Evolutionary conservation across 2,329 filamentous ascomycete species (phyloP), one percentile per base, ranked within the genome.

Genomic region (Orbilia brochopaga): DNA sequence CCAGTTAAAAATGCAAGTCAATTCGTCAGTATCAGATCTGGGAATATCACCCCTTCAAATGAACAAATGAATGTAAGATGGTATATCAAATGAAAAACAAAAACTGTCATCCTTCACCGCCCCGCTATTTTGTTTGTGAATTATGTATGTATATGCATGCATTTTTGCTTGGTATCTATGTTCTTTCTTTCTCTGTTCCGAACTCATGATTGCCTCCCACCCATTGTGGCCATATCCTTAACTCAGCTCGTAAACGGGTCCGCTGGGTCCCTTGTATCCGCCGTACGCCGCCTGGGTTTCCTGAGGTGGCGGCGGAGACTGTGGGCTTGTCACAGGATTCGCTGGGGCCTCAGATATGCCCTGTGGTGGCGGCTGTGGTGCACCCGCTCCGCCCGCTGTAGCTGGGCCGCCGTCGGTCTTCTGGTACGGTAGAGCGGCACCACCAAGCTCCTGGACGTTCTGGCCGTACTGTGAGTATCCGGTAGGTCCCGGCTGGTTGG

Each of bases 211-310:
- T 17, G n/a, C n/a, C 24, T 57, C 21, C 37, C 27, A 13, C n/a
- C 7, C 51, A 7, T 17, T 24, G 4, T 32, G 8, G 3, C 27
- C 27, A n/a, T n/a, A n/a, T 32, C 7, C 40, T 60, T 60, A 70
- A 50, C 56, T 64, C 19, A 70, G 50, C 32, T 70, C 66, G 50
- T 70, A 70, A 59, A 70, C 66, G 15, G 66, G 66, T 2, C 66
- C 66, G 23, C 54, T 64, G 8, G 66, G 66, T 11, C 59, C 66
- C 37, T 70, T 70, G 50, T 42, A 59, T 19, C 48, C 54, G 11
- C 15, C 11, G n/a, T 70, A 64, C 21, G 4, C 59, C 59, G 17
- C 35, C 44, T 64, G 59, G 27, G 44, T 55, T 17, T 55, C 48
- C 11, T 64, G 66, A 19, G 56, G 46, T 10, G 57, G 50, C 15